Evolutionary conservation across 768 basidiomycete genomes (phyloP).

Genomic region (Leucocoprinus sp.): DNA sequence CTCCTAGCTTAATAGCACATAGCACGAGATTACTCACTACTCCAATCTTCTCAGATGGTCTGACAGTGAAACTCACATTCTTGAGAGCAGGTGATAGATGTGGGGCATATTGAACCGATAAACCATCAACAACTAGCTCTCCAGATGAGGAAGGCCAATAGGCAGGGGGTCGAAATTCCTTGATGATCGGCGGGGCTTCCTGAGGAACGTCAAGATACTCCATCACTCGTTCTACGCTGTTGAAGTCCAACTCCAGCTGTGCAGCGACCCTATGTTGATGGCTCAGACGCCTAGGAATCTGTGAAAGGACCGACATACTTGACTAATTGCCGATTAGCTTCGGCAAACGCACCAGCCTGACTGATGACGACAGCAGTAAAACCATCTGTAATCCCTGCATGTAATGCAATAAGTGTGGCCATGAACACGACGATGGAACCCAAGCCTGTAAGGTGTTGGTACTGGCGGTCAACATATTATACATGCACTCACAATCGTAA

Average conservation of each 20-base stretch:
- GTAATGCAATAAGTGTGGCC: conserved; percentile 62
- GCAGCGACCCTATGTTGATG: conserved; percentile 44
- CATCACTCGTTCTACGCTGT: conserved; percentile 64
- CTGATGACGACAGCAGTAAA: conserved; percentile 65
- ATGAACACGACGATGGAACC: conserved; percentile 65
- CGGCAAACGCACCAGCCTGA: conserved; percentile 61
- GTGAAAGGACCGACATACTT: conserved; percentile 24
- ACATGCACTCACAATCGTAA: conserved; percentile 51
- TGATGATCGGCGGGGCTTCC: conserved; percentile 56
- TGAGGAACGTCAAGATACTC: conserved; percentile 63
- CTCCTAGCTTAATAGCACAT: neutral
- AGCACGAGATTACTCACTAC: conserved; percentile 33
- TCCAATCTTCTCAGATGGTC: conserved; percentile 59
- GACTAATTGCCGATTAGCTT: conserved; percentile 59
- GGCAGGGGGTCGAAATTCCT: conserved; percentile 53
- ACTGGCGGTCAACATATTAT: neutral
- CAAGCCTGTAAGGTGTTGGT: conserved; percentile 32
- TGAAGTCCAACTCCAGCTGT: conserved; percentile 67
- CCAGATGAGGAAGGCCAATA: conserved; percentile 63
- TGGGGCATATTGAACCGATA: conserved; percentile 56
- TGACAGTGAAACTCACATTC: conserved; percentile 48
- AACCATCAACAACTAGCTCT: conserved; percentile 45
- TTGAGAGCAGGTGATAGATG: conserved; percentile 54
- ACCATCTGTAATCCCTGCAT: conserved; percentile 47
- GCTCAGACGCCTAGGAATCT: neutral